Evolutionary conservation across 139 green algal genomes (phyloP).

Genomic region (Trebouxia sp.): DNA sequence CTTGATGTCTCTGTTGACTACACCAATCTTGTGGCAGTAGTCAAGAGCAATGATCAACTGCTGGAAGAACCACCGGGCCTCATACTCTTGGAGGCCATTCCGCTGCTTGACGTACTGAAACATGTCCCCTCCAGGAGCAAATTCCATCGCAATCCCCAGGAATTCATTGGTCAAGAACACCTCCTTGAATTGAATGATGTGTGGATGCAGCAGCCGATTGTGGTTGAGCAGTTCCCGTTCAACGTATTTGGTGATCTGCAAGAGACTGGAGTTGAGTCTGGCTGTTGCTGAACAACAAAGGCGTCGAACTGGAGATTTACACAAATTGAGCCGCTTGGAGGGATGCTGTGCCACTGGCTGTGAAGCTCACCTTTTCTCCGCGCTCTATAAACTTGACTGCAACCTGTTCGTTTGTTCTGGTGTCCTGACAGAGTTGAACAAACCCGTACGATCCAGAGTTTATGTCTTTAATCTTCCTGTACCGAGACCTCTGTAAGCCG

Average conservation of each 20-base stretch:
- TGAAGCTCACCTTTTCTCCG: slow-evolving; percentile 55
- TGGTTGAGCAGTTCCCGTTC: slow-evolving; percentile 42
- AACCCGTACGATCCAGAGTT: slow-evolving; percentile 60
- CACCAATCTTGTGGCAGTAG: slow-evolving; percentile 63
- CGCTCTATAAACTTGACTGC: slow-evolving; percentile 84
- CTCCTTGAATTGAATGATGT: slow-evolving; percentile 75
- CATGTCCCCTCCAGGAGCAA: slow-evolving; percentile 80
- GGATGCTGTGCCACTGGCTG: too few relatives aligned
- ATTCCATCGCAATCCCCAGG: slow-evolving; percentile 96
- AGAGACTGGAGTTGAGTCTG: too few relatives aligned
- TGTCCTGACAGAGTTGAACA: slow-evolving; percentile 37
- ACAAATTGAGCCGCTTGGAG: too few relatives aligned
- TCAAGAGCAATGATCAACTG: slow-evolving; percentile 67
- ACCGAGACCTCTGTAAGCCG: slow-evolving; percentile 7
- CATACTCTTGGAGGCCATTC: slow-evolving; percentile 53
- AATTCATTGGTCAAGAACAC: slow-evolving; percentile 85
- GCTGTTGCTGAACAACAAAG: too few relatives aligned
- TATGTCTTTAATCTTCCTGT: slow-evolving; percentile 22
- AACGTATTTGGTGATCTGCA: slow-evolving; percentile 31
- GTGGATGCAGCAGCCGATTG: slow-evolving; percentile 72
- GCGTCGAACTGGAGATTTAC: too few relatives aligned
- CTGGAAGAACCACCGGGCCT: slow-evolving; percentile 71
- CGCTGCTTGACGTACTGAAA: slow-evolving; percentile 79
- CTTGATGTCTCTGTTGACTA: slow-evolving; percentile 58
- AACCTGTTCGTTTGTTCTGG: slow-evolving; percentile 38